phyloP scores from a whole-genome alignment of 1,139 yeast genomes.

The Blastobotrys capitulatus region DNA sequence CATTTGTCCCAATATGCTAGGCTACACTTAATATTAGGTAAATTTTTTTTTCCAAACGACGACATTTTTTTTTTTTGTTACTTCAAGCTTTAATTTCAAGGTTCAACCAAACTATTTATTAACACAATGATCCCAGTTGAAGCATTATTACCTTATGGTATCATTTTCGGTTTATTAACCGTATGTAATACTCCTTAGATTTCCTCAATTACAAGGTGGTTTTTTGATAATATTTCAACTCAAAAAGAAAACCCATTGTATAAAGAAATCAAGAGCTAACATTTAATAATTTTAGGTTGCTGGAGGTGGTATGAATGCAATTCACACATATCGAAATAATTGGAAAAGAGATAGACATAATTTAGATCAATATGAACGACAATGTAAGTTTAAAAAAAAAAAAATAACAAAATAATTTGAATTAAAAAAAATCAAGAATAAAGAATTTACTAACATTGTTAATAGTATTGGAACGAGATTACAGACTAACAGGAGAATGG shows the following conservation, averaged over 20 bases:
- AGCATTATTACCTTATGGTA: constrained; percentile 62
- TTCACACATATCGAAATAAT: constrained; percentile 47
- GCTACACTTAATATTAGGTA: too few relatives aligned
- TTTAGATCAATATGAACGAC: constrained; percentile 55
- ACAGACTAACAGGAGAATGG: constrained; percentile 64
- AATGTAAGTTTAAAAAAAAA: constrained; percentile 30
- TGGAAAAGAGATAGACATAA: constrained; percentile 52
- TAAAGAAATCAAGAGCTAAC: too few relatives aligned
- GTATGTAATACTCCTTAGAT: constrained; percentile 21
- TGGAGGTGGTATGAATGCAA: constrained; percentile 45
- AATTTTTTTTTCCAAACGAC: neutral
- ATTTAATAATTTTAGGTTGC: constrained; percentile 37
- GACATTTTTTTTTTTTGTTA: neutral
- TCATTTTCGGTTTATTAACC: constrained; percentile 45
- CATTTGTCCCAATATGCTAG: neutral
- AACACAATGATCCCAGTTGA: constrained; percentile 60
- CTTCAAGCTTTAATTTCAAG: neutral
- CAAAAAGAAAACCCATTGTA: neutral
- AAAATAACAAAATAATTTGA: neutral
- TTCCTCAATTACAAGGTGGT: too few relatives aligned
- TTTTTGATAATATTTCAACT: neutral
- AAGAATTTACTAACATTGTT: constrained; percentile 8
- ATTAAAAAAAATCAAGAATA: neutral
- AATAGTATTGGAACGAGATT: constrained; percentile 67
- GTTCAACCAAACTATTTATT: too few relatives aligned